Evolutionary conservation across 495 filamentous ascomycete species (phyloP).

Genomic region (Platismatia glauca): DNA sequence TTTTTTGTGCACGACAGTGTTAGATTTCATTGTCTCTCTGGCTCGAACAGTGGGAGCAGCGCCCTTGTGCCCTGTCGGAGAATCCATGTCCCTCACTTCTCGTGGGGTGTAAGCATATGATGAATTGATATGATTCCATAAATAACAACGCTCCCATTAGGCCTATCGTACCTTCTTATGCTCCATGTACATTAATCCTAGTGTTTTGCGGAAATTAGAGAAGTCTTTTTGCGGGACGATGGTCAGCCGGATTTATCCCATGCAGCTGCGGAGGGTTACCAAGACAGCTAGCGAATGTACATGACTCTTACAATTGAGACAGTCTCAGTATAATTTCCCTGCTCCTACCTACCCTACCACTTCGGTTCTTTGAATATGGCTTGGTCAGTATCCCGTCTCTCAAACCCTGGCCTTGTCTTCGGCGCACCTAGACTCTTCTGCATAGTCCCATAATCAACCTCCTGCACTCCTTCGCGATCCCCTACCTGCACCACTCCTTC

Average conservation of each 20-base stretch:
- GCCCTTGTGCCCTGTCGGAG: background rate
- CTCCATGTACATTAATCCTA: background rate
- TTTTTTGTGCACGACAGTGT: too few species aligned
- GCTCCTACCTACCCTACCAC: background rate
- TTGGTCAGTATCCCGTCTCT: background rate
- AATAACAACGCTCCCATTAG: background rate
- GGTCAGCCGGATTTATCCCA: too few species aligned
- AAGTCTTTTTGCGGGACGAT: too few species aligned
- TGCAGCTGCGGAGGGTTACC: too few species aligned
- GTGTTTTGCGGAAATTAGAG: too few species aligned
- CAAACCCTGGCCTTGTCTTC: background rate
- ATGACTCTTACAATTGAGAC: too few species aligned
- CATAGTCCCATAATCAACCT: constrained; percentile 11
- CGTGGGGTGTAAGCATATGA: too few species aligned
- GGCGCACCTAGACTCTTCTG: background rate
- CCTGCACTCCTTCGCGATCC: background rate
- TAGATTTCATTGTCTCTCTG: background rate
- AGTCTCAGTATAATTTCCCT: background rate
- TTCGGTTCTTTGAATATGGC: background rate
- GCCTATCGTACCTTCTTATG: background rate
- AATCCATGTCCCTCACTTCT: background rate
- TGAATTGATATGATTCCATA: too few species aligned
- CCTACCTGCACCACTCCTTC: background rate
- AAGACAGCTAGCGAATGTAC: too few species aligned
- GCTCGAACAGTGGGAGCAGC: background rate